A percentile compares a stretch with the other conserved stretches of the same genome.
Evolutionary conservation across 1,284 basidiomycete genomes (phyloP).

Genomic region (Leccinum ponderosum): DNA sequence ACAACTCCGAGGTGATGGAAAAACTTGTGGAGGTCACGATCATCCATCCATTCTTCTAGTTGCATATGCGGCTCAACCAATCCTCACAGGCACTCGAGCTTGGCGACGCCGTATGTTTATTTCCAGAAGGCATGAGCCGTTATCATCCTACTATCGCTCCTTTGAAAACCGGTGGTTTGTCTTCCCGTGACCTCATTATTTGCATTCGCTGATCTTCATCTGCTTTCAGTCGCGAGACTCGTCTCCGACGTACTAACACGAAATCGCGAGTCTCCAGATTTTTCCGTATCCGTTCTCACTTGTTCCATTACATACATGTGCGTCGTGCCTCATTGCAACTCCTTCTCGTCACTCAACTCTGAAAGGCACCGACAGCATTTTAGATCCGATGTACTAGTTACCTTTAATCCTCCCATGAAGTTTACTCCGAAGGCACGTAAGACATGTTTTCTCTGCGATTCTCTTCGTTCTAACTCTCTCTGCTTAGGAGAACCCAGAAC

Average conservation of each 20-base stretch:
- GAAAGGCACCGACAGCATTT: slow-evolving; percentile 69
- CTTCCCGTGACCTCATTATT: not conserved
- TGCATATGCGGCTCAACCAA: not conserved
- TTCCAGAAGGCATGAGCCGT: slow-evolving; percentile 82
- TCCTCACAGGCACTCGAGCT: slow-evolving; percentile 61
- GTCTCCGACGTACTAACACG: slow-evolving; percentile 77
- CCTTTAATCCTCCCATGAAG: slow-evolving; percentile 73
- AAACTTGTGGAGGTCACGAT: slow-evolving; percentile 60
- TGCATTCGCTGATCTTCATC: slow-evolving; percentile 6
- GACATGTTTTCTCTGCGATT: not conserved
- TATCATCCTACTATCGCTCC: slow-evolving; percentile 83
- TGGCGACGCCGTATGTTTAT: slow-evolving; percentile 80
- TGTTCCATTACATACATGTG: slow-evolving; percentile 86
- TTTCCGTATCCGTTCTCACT: slow-evolving; percentile 71
- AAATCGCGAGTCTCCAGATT: slow-evolving; percentile 65
- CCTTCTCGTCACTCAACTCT: slow-evolving; percentile 1
- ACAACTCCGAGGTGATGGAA: slow-evolving; percentile 71
- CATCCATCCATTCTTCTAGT: not conserved
- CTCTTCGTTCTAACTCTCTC: not conserved
- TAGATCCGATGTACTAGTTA: slow-evolving; percentile 82
- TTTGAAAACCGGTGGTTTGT: slow-evolving; percentile 77
- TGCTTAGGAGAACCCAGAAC: slow-evolving; percentile 63
- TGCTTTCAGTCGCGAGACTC: slow-evolving; percentile 66
- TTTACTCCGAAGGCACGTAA: slow-evolving; percentile 60
- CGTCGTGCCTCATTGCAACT: slow-evolving; percentile 12